Evolutionary conservation across 139 green algal species (phyloP).

Genomic region (Chlorella ohadii): DNA sequence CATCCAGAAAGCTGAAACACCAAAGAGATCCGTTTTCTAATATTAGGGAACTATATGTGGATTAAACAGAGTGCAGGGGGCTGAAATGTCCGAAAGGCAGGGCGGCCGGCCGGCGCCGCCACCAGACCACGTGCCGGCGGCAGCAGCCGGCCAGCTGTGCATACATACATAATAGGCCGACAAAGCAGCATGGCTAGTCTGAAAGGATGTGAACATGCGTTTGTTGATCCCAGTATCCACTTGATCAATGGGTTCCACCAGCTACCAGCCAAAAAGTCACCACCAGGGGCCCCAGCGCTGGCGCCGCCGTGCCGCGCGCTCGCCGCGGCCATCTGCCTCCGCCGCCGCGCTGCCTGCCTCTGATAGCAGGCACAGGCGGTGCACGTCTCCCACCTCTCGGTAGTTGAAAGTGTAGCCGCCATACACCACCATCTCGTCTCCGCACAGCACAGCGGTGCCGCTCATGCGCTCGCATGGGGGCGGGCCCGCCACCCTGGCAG

Average conservation of each 20-base stretch:
- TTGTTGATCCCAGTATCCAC: too few relatives aligned
- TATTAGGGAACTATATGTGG: too few relatives aligned
- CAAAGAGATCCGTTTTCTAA: too few relatives aligned
- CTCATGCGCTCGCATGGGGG: slow-evolving; percentile 6
- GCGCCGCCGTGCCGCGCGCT: background rate
- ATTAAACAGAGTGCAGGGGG: too few relatives aligned
- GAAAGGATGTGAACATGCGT: background rate
- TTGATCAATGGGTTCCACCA: too few relatives aligned
- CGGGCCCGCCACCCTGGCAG: background rate
- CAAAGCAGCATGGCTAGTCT: background rate
- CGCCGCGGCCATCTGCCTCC: background rate
- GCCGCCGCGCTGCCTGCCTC: background rate
- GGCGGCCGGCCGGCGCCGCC: too few relatives aligned
- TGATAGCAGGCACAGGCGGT: background rate
- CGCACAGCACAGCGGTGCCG: background rate
- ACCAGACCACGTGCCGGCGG: too few relatives aligned
- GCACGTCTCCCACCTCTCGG: background rate
- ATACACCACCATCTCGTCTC: slow-evolving; percentile 12
- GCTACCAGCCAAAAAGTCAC: background rate
- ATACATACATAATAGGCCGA: background rate
- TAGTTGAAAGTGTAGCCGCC: background rate
- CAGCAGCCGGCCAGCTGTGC: too few relatives aligned
- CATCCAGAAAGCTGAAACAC: too few relatives aligned
- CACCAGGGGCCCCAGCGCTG: background rate
- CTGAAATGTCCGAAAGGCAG: too few relatives aligned